phyloP scores from a whole-genome alignment of 441 rosid species.

The Populus trichocarpa region DNA sequence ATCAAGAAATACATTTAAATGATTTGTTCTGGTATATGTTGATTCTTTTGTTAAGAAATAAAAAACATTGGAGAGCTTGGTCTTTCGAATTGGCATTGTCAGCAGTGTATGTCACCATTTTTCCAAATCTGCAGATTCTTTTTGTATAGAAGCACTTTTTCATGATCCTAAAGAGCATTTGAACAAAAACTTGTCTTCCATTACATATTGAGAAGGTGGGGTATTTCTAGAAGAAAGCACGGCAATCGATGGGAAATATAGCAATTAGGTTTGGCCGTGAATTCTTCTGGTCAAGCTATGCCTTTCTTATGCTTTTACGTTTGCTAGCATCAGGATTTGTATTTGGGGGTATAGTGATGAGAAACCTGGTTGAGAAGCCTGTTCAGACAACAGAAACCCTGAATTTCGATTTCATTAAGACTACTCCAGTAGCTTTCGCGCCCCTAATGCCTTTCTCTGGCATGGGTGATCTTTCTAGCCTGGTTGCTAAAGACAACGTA shows the following conservation, averaged over 20 bases:
- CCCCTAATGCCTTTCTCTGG: background rate
- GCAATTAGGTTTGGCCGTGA: conserved; percentile 21
- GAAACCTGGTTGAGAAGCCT: background rate
- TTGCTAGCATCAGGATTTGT: conserved; percentile 31
- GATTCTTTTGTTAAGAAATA: conserved; percentile 27
- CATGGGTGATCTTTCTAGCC: conserved; percentile 10
- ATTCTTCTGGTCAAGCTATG: conserved; percentile 32
- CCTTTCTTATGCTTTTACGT: conserved; percentile 28
- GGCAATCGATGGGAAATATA: conserved; percentile 1
- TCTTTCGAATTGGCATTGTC: conserved; percentile 5
- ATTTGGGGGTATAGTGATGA: conserved; percentile 26
- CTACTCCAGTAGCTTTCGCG: too few relatives aligned
- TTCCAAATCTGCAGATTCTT: too few relatives aligned
- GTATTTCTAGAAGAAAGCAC: conserved; percentile 10
- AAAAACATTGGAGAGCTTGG: conserved; percentile 29
- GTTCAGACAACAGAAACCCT: too few relatives aligned
- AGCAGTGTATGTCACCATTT: too few relatives aligned
- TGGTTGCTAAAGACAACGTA: background rate
- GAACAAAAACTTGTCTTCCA: too few relatives aligned
- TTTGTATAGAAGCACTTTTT: too few relatives aligned
- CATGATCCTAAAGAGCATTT: too few relatives aligned
- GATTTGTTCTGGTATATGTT: conserved; percentile 10
- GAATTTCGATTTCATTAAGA: too few relatives aligned
- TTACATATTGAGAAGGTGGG: conserved; percentile 5
- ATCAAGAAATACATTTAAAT: too few relatives aligned